Percentiles rank a stretch among this genome's conserved stretches.
Evolutionary conservation across 2,329 filamentous ascomycete species (phyloP).

Genomic region (Exserohilum rostratum): DNA sequence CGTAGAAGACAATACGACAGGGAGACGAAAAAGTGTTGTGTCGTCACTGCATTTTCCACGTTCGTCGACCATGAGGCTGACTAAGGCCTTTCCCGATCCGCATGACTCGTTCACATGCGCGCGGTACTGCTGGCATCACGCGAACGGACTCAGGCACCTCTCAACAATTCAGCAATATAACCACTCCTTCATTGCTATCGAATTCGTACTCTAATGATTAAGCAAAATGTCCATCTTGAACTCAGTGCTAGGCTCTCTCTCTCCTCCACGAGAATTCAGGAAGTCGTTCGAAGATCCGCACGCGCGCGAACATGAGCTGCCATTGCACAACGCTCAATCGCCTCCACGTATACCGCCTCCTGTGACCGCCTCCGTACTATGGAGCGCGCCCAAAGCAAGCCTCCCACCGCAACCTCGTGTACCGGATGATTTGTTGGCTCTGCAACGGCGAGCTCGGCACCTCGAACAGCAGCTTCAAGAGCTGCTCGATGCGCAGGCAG

Average conservation of each 20-base stretch:
- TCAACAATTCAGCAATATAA: constrained; percentile 8
- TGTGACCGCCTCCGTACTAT: constrained; percentile 42
- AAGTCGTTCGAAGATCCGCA: constrained; percentile 46
- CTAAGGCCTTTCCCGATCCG: constrained; percentile 25
- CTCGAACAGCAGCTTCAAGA: constrained; percentile 64
- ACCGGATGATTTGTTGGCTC: constrained; percentile 53
- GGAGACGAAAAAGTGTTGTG: not conserved
- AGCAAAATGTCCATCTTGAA: constrained; percentile 42
- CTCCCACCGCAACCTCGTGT: constrained; percentile 37
- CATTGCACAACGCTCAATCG: constrained; percentile 40
- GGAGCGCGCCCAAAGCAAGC: constrained; percentile 33
- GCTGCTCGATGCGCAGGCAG: constrained; percentile 66
- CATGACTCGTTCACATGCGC: constrained; percentile 42
- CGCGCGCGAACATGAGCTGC: constrained; percentile 43
- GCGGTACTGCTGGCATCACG: constrained; percentile 29
- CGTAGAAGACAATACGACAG: not conserved
- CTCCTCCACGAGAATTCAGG: constrained; percentile 41
- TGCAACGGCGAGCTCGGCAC: constrained; percentile 60
- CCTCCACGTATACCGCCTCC: constrained; percentile 44
- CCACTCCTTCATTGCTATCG: not conserved
- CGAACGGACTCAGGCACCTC: constrained; percentile 22
- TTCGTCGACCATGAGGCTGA: constrained; percentile 19
- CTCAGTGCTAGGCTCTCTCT: constrained; percentile 45
- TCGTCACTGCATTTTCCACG: not conserved
- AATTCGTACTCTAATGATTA: not conserved